Base-by-base conservation (phyloP, 2,329 filamentous ascomycete species). In the Capronia americana region DNA sequence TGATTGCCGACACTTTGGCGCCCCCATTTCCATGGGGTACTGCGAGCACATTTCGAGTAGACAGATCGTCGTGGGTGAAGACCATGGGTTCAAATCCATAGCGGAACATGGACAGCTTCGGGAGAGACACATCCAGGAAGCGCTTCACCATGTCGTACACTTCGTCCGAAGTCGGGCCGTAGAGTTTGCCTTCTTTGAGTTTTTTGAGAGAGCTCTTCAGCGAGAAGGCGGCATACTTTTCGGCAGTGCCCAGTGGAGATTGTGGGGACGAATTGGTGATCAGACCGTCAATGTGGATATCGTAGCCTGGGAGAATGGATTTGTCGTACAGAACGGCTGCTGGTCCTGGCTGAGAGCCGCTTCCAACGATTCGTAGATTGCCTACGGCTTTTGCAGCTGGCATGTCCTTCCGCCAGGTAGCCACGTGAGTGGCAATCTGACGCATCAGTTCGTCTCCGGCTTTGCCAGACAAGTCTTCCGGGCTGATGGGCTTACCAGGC, bases 11-110 rank as follows among this genome's bases (percentile, higher is more conserved):
- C 44, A 75, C 55, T 23, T 67, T 65, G 10, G 65, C 23, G 20
- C 38, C 51, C 20, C 41, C 58, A 32, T 54, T 20, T n/a, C 32
- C 53, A 10, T 71, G 71, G 41, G 72, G 69, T 61, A 61, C 57
- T 30, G 75, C 70, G 14, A 76, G 51, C 3, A 76, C 71, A 51
- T 76, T 76, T 17, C 69, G 69, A 7, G 71, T 67, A 24, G 72
- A 69, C 38, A 76, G 48, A 54, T 74, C 72, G 7, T 68, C 68
- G 57, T 73, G 74, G 7, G 72, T 73, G 68, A 75, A 73, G 11
- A 73, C 64, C 41, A 72, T 73, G 12, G 56, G 44, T 32, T 61
- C 57, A 12, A 58, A n/a, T 1, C n/a, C 44, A n/a, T 57, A 20
- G 32, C 38, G 63, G 48, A 66, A 63, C 23, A 67, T 51, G 12